Base-by-base conservation (phyloP, 768 basidiomycete genomes). In the Favolaschia claudopus region DNA sequence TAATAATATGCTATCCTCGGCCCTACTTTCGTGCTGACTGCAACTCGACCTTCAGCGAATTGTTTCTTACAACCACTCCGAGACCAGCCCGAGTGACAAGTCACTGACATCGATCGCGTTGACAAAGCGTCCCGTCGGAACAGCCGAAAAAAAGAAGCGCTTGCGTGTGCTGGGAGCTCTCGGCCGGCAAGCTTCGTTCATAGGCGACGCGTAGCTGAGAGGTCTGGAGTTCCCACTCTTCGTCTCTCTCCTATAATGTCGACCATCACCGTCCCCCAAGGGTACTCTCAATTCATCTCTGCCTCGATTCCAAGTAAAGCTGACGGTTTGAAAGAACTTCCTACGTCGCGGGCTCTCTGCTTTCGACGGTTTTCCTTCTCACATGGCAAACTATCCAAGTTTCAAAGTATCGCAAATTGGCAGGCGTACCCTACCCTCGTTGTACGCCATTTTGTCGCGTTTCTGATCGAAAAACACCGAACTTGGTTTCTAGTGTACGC, bases 351-450 rank as follows among this genome's bases (percentile, higher is more conserved):
- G 67, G 66, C 14, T 55, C 67, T 15, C 57, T 73, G 15, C 43
- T 74, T 36, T 66, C 70, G 3, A 68, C 68, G 0, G 51, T 62
- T 8, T 64, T 66, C 52, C 22, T 76, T 20, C 65, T 69, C 3
- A 38, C 37, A 12, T 73, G 66, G 57, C 76, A 77, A 47, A 39
- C 36, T 2, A 7, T 47, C 19, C 20, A 64, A 8, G 76, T 77
- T 6, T 9, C 25, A 12, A 48, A 33, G 2, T 31, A 69, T 17
- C 70, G 77, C 52, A 70, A 53, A 39, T 56, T 47, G 8, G 63
- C 76, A 19, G 55, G 60, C 0, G 59, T 77, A 40, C 25, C 51
- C 9, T 77, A 75, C 64, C 76, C 76, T 2, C 70, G 72, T 20
- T 29, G 74, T 74, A 59, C 12, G 71, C 52, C 20, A n/a, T 27